Conservation (phyloP, 1,284 basidiomycete genomes). For the Ganoderma leucocontextum region DNA sequence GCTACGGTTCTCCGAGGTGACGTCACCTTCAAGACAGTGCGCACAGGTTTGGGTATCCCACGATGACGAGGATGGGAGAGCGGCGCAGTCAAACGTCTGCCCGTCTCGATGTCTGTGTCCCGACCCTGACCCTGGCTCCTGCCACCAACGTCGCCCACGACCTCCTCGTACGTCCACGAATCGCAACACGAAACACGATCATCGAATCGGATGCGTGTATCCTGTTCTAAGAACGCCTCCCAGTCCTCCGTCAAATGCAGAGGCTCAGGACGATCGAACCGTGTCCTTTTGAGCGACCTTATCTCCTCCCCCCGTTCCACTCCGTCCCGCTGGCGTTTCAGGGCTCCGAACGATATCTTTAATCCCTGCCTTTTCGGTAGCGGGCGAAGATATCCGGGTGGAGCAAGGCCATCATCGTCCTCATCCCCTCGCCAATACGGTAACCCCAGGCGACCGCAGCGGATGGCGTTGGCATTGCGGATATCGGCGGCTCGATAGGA, state of each 20-base stretch:
- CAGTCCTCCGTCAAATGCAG: background rate
- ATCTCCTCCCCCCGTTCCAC: background rate
- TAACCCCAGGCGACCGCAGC: constrained; percentile 26
- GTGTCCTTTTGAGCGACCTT: background rate
- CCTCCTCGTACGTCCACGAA: constrained; percentile 1
- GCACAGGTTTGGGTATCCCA: constrained; percentile 6
- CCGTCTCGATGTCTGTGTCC: background rate
- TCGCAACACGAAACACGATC: background rate
- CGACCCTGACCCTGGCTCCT: background rate
- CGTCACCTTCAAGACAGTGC: constrained; percentile 27
- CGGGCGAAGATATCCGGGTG: constrained; percentile 26
- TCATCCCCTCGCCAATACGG: constrained; percentile 29
- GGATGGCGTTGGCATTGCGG: constrained; percentile 31
- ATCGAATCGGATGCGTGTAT: background rate
- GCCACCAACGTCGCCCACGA: background rate
- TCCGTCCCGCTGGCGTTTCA: constrained; percentile 27
- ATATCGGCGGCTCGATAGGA: constrained; percentile 33
- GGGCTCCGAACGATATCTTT: constrained; percentile 23
- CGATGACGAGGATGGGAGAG: constrained; percentile 7
- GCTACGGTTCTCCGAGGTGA: constrained; percentile 25
- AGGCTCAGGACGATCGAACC: background rate
- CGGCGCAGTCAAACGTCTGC: background rate
- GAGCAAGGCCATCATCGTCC: background rate
- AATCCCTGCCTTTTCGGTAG: constrained; percentile 13
- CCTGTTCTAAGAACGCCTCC: background rate